phyloP scores from a whole-genome alignment of 805 yeast genomes.

The Sugiyamaella floridensis region DNA sequence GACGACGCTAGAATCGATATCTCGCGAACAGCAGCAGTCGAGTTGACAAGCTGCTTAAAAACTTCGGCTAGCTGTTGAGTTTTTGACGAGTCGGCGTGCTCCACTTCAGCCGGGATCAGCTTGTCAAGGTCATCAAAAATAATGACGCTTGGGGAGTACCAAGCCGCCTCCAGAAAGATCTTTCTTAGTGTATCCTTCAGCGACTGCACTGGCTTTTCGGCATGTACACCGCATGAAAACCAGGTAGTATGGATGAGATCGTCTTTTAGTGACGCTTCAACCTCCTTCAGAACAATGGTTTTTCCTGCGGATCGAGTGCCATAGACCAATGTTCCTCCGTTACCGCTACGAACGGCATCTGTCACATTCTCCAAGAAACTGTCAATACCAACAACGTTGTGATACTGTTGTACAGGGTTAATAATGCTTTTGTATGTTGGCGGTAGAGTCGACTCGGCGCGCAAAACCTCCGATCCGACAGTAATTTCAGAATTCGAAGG shows the following conservation, averaged over 20 bases:
- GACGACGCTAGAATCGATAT: conserved; percentile 59
- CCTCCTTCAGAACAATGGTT: conserved; percentile 43
- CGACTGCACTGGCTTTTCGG: conserved; percentile 44
- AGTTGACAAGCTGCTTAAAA: conserved; percentile 42
- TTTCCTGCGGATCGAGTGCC: conserved; percentile 86
- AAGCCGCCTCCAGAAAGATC: conserved; percentile 48
- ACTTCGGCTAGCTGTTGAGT: conserved; percentile 62
- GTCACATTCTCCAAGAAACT: conserved; percentile 35
- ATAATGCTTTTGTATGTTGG: background rate
- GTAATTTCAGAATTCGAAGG: conserved; percentile 1
- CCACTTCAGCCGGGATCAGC: conserved; percentile 58
- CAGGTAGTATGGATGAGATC: conserved; percentile 42
- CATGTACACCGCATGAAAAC: conserved; percentile 47
- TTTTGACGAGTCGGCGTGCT: conserved; percentile 52
- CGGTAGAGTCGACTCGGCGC: conserved; percentile 34
- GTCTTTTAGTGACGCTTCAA: conserved; percentile 34
- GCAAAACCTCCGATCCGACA: conserved; percentile 27
- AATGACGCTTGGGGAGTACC: conserved; percentile 74
- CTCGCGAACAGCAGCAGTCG: conserved; percentile 35
- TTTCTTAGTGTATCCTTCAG: conserved; percentile 40
- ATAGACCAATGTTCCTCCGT: conserved; percentile 52
- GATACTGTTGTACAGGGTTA: background rate
- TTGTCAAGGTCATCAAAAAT: conserved; percentile 74
- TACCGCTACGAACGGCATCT: conserved; percentile 38
- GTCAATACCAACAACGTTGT: conserved; percentile 53